Conservation (phyloP, 208 protist species). For the Trypanosoma platydactyli region DNA sequence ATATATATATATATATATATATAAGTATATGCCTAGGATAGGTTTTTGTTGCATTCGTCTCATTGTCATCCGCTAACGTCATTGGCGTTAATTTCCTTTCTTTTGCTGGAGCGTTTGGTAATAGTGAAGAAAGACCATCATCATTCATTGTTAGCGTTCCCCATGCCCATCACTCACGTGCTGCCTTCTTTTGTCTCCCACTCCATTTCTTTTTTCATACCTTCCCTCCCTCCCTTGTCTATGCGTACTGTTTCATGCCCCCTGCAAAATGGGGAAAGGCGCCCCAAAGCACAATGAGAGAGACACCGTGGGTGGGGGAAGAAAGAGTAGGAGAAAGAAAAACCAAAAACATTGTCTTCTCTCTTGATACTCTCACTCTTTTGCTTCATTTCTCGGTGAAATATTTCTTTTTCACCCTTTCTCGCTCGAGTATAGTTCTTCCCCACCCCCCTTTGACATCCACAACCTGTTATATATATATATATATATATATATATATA, state of each 20-base stretch:
- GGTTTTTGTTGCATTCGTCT: constrained; percentile 1
- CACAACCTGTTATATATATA: too few species aligned
- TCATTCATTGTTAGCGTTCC: not conserved
- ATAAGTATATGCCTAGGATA: not conserved
- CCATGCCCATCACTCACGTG: not conserved
- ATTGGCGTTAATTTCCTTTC: not conserved
- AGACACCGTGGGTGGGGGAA: too few species aligned
- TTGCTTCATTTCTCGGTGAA: too few species aligned
- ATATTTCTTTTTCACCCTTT: not conserved
- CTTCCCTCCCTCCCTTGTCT: not conserved
- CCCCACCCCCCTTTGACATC: not conserved
- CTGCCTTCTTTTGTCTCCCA: not conserved
- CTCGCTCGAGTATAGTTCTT: not conserved
- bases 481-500: constrained; percentile 21
- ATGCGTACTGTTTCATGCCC: too few species aligned
- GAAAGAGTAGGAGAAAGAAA: too few species aligned
- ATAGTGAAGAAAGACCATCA: not conserved
- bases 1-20: constrained; percentile 8
- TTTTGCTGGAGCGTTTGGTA: not conserved
- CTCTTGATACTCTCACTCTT: too few species aligned
- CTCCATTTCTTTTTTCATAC: not conserved
- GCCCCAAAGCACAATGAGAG: too few species aligned
- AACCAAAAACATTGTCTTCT: too few species aligned
- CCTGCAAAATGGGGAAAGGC: too few species aligned
- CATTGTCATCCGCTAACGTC: not conserved